These are phyloP conservation scores for Cryphonectria carpinicola DNA, from an alignment of 2,329 filamentous ascomycete genomes.

Conservation along the genomic window DNA sequence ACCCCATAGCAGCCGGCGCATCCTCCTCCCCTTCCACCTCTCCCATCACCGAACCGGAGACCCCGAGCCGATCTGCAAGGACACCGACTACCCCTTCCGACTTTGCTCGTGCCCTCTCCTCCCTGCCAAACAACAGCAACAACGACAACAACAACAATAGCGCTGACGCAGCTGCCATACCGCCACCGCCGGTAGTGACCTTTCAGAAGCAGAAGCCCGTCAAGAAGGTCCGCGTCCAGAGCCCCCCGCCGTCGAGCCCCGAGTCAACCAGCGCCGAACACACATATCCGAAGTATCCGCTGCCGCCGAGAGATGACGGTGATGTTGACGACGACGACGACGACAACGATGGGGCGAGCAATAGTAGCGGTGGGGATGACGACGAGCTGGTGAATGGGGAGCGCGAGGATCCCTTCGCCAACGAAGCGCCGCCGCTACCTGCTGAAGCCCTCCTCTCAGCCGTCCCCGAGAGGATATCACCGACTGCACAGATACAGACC, in stretches of 20 bases:
- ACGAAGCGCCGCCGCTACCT: constrained; percentile 32
- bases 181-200: constrained; percentile 41
- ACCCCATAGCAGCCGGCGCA: constrained; percentile 19
- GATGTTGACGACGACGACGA: constrained; percentile 38
- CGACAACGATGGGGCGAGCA: constrained; percentile 39
- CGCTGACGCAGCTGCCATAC: constrained; percentile 27
- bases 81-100: constrained; percentile 28
- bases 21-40: constrained; percentile 31
- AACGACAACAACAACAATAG: background rate
- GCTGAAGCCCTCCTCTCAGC: constrained; percentile 31
- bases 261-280: constrained; percentile 49
- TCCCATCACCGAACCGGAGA: constrained; percentile 25
- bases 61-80: background rate
- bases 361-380: constrained; percentile 28
- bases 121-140: constrained; percentile 19
- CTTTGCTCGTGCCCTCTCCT: constrained; percentile 27
- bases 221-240: constrained; percentile 71
- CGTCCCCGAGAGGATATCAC: background rate
- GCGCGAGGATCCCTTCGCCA: constrained; percentile 40
- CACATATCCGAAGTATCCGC: constrained; percentile 37
- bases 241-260: constrained; percentile 64
- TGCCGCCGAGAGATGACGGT: constrained; percentile 37
- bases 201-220: constrained; percentile 55
- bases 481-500: constrained; percentile 14
- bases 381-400: constrained; percentile 35